phyloP scores from a whole-genome alignment of 2,329 filamentous ascomycete species.

The Fusarium sambucinum region DNA sequence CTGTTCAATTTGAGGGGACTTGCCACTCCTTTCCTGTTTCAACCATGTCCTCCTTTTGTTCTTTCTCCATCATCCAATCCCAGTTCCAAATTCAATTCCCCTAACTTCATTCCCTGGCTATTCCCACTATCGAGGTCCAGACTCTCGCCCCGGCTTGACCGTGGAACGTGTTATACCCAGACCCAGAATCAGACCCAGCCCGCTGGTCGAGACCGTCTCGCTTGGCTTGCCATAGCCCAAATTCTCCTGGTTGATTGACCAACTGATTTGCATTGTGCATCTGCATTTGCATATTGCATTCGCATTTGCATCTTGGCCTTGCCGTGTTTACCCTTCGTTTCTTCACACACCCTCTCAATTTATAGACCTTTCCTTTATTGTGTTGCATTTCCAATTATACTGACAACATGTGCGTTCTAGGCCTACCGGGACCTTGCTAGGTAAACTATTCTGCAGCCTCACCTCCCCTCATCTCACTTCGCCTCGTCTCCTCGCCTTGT shows the following conservation, averaged over 20 bases:
- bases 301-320: conserved; percentile 25
- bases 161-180: conserved; percentile 31
- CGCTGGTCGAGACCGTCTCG: conserved; percentile 41
- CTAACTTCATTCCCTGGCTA: conserved; percentile 30
- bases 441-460: conserved; percentile 43
- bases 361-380: not conserved
- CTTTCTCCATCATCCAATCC: not conserved
- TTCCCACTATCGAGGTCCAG: conserved; percentile 32
- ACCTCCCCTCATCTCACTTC: conserved; percentile 1
- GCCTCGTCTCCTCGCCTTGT: not conserved
- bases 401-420: conserved; percentile 50
- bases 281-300: conserved; percentile 29
- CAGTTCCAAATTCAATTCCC: not conserved
- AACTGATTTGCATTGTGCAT: not conserved
- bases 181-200: conserved; percentile 20
- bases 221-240: conserved; percentile 28
- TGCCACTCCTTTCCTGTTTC: not conserved
- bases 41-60: not conserved
- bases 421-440: conserved; percentile 54
- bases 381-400: conserved; percentile 19
- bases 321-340: not conserved
- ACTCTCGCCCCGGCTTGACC: conserved; percentile 29
- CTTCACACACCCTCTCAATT: conserved; percentile 7
- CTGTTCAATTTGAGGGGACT: not conserved
- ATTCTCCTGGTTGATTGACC: conserved; percentile 16